Base-by-base conservation (phyloP, 108 stramenopile genomes). In the Craspedostauros australis region DNA sequence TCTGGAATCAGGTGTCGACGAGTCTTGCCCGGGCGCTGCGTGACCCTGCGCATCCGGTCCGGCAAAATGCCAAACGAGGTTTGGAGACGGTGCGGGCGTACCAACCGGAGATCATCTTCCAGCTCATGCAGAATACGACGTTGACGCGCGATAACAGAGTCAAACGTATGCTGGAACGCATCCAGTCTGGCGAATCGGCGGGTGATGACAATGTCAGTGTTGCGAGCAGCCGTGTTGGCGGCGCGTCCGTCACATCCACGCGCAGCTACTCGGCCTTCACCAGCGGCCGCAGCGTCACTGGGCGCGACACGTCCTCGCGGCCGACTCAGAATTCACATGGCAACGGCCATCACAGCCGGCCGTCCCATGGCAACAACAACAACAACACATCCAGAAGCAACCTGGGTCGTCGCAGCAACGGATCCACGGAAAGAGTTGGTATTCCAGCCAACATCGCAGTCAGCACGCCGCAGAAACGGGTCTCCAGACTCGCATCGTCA, bases 21-120 rank as follows among this genome's bases (percentile, higher is more conserved):
- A 67, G 57, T 12, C 46, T 85, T 23, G 54, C 78, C 18, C 52
- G 65, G 39, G 57, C 83, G 0, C 46, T 91, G 38, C 59, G 79
- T 30, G 89, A 91, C 63, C 73, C 85, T 4, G 57, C 79, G 21
- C 84, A 77, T n/a, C 16, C 57, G 0, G 89, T 87, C 0, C 72
- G 89, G 2, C 57, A 68, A 8, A 59, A 83, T 37, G 60, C 77
- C 22, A 82, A 68, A 23, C 39, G 62, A 15, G 86, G 68, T 5
- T 66, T 91, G 24, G 76, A 83, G 39, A 51, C 62, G 1, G 8
- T 91, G n/a, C 54, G 66, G 36, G 24, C 25, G n/a, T 23, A 51
- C 0, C 72, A 75, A 56, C 73, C 79, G 20, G 67, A 69, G 4
- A 25, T 83, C 19, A 83, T 82, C 64, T 59, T 75, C 46, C 52